phyloP scores from a whole-genome alignment of 306 rosid species.

The Vachellia pachyceras region DNA sequence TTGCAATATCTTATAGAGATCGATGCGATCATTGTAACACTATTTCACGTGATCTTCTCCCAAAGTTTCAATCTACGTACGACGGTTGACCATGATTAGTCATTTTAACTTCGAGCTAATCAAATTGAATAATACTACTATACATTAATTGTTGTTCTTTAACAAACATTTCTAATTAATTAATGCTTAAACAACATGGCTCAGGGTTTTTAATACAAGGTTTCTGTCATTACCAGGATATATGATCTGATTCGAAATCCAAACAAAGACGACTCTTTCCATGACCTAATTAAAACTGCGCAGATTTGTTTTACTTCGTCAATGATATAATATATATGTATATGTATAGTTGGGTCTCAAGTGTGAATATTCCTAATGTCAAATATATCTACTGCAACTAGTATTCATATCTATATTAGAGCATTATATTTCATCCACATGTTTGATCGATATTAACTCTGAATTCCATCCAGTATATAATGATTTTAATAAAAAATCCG shows the following conservation, averaged over 20 bases:
- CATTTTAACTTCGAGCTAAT: no score
- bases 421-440: not conserved
- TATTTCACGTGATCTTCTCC: not conserved
- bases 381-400: not conserved
- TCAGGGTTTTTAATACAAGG: not conserved
- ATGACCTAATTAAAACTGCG: not conserved
- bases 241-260: not conserved
- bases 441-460: not conserved
- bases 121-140: not conserved
- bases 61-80: not conserved
- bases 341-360: not conserved
- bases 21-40: not conserved
- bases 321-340: not conserved
- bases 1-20: not conserved
- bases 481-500: not conserved
- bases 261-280: constrained; percentile 9
- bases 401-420: not conserved
- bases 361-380: constrained; percentile 32
- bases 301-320: constrained; percentile 50
- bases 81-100: not conserved
- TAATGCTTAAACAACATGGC: not conserved
- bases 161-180: not conserved
- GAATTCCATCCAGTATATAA: not conserved
- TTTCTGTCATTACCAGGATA: not conserved
- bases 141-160: not conserved